A percentile compares a stretch with the other conserved stretches of the same genome.
phyloP scores from a whole-genome alignment of 2,329 filamentous ascomycete species.

The Arthrocladium fulminans region DNA sequence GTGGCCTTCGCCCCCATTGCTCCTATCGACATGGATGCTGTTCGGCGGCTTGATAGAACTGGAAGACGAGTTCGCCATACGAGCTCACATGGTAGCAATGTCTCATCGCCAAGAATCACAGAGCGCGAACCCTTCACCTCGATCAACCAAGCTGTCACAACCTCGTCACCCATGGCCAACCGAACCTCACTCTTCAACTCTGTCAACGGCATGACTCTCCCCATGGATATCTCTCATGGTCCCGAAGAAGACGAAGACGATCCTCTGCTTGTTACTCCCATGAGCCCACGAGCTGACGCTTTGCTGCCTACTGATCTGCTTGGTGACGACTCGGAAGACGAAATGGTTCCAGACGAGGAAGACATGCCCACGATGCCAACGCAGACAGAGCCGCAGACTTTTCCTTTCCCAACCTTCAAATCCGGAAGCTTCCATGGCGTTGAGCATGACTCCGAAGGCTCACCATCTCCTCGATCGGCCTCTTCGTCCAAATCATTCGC shows the following conservation, averaged over 20 bases:
- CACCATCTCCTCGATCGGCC: slow-evolving; percentile 38
- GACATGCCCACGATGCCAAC: slow-evolving; percentile 12
- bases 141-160: slow-evolving; percentile 41
- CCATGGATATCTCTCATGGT: slow-evolving; percentile 30
- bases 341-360: slow-evolving; percentile 24
- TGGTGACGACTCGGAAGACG: slow-evolving; percentile 40
- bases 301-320: slow-evolving; percentile 54
- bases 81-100: slow-evolving; percentile 39
- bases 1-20: slow-evolving; percentile 33
- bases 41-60: slow-evolving; percentile 32
- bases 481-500: slow-evolving; percentile 38
- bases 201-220: slow-evolving; percentile 51
- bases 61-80: slow-evolving; percentile 35
- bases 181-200: slow-evolving; percentile 51
- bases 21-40: slow-evolving; percentile 34
- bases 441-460: slow-evolving; percentile 30
- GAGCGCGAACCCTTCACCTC: slow-evolving; percentile 34
- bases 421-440: slow-evolving; percentile 17
- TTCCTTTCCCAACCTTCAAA: slow-evolving; percentile 17
- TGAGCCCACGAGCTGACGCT: slow-evolving; percentile 55
- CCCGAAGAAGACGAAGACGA: slow-evolving; percentile 41
- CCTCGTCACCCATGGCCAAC: slow-evolving; percentile 42
- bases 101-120: slow-evolving; percentile 36
- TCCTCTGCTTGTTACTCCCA: slow-evolving; percentile 50
- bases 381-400: slow-evolving; percentile 6